These are phyloP conservation scores for Solanum paucissectum DNA, from an alignment of 257 asterid species.

Conservation along the genomic window DNA sequence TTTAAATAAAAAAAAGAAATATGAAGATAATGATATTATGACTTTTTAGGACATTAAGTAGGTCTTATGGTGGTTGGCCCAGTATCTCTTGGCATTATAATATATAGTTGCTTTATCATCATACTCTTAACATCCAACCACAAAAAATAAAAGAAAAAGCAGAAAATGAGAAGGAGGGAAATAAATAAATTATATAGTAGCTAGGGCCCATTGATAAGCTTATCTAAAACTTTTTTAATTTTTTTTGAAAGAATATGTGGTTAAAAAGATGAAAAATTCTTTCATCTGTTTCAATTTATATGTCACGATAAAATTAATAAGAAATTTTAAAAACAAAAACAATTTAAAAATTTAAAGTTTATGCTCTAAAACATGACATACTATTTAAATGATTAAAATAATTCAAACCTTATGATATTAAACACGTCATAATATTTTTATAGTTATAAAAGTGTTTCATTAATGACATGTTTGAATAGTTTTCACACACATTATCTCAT, in stretches of 20 bases:
- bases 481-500: background rate
- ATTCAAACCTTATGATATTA: background rate
- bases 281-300: background rate
- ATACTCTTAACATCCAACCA: slow-evolving; percentile 62
- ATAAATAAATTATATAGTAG: background rate
- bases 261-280: background rate
- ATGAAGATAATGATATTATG: slow-evolving; percentile 21
- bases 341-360: background rate
- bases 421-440: background rate
- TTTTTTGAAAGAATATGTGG: background rate
- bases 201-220: background rate
- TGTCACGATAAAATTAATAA: background rate
- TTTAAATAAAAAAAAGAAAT: background rate
- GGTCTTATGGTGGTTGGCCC: slow-evolving; percentile 75
- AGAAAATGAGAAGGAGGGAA: background rate
- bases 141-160: slow-evolving; percentile 12
- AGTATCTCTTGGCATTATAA: slow-evolving; percentile 42
- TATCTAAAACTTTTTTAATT: background rate
- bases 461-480: background rate
- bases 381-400: background rate
- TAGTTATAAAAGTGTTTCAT: background rate
- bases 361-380: background rate
- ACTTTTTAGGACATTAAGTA: slow-evolving; percentile 48
- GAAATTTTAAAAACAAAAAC: background rate
- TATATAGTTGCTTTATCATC: slow-evolving; percentile 54